phyloP scores from a whole-genome alignment of 2,329 filamentous ascomycete genomes.

The Davidsoniella virescens region DNA sequence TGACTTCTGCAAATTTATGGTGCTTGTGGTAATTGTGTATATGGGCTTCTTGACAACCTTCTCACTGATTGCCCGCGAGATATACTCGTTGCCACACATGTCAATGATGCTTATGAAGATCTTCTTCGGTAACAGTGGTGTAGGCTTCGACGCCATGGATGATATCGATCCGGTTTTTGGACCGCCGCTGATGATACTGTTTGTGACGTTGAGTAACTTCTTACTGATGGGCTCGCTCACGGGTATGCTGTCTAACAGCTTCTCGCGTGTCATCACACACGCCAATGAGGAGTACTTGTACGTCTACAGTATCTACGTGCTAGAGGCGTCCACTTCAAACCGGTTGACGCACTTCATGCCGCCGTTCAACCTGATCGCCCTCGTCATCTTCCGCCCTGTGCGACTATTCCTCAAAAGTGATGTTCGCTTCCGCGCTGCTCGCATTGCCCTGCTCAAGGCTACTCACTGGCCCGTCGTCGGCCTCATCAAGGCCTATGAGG shows the following conservation, averaged over 20 bases:
- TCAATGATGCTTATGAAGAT: conserved; percentile 64
- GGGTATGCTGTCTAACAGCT: conserved; percentile 62
- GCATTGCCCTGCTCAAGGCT: conserved; percentile 45
- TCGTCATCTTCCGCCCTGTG: conserved; percentile 55
- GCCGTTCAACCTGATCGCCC: conserved; percentile 57
- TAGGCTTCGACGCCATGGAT: conserved; percentile 55
- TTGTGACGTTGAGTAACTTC: conserved; percentile 63
- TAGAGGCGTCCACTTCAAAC: conserved; percentile 51
- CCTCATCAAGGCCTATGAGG: conserved; percentile 53
- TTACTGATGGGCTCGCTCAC: conserved; percentile 65
- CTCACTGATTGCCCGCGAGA: conserved; percentile 56
- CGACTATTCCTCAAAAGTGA: conserved; percentile 51
- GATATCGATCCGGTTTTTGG: conserved; percentile 42
- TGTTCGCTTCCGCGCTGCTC: conserved; percentile 41
- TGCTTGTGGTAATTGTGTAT: conserved; percentile 67
- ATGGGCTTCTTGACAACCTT: conserved; percentile 82
- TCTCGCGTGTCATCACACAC: conserved; percentile 46
- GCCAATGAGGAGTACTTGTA: conserved; percentile 64
- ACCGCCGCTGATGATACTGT: conserved; percentile 50
- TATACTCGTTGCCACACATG: conserved; percentile 50
- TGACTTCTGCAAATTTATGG: conserved; percentile 75
- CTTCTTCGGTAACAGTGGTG: conserved; percentile 61
- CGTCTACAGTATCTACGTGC: conserved; percentile 51
- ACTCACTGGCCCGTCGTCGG: conserved; percentile 53
- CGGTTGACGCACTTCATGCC: conserved; percentile 55